Evolutionary conservation across 202 grass and related monocot species (phyloP).

Genomic region (Setaria italica): DNA sequence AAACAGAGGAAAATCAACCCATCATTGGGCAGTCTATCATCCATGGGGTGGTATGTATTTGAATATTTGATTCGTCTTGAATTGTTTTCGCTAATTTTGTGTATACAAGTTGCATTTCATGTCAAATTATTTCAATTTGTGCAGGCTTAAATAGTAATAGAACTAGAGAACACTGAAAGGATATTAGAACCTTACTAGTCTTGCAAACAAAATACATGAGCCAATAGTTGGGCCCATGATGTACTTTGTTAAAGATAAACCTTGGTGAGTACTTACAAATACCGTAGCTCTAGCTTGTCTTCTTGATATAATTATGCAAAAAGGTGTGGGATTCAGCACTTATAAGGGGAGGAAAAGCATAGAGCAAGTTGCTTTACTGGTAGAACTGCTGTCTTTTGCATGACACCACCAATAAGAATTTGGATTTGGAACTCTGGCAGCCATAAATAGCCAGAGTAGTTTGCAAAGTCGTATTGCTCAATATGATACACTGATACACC

Average conservation of each 20-base stretch:
- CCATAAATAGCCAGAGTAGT: background rate
- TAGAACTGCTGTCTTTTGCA: slow-evolving; percentile 24
- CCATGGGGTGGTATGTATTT: slow-evolving; percentile 74
- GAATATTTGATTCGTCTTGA: slow-evolving; percentile 24
- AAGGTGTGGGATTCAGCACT: background rate
- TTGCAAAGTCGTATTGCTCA: too few relatives aligned
- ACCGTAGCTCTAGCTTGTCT: background rate
- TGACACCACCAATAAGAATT: background rate
- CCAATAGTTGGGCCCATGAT: background rate
- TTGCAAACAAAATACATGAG: background rate
- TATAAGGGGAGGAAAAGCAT: background rate
- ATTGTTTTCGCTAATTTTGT: background rate
- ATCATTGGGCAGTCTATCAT: slow-evolving; percentile 78
- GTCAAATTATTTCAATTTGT: background rate
- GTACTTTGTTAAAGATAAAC: background rate
- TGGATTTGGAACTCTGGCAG: slow-evolving; percentile 30
- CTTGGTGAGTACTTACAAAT: too few relatives aligned
- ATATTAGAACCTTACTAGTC: background rate
- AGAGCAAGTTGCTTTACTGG: background rate
- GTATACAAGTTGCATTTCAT: slow-evolving; percentile 5
- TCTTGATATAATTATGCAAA: background rate
- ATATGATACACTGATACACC: too few relatives aligned
- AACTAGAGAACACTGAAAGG: background rate
- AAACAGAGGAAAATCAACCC: slow-evolving; percentile 78
- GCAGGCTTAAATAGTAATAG: background rate